These are phyloP conservation scores for Fraxinus sp. DNA, from an alignment of 305 asterid species.

Conservation along the genomic window DNA sequence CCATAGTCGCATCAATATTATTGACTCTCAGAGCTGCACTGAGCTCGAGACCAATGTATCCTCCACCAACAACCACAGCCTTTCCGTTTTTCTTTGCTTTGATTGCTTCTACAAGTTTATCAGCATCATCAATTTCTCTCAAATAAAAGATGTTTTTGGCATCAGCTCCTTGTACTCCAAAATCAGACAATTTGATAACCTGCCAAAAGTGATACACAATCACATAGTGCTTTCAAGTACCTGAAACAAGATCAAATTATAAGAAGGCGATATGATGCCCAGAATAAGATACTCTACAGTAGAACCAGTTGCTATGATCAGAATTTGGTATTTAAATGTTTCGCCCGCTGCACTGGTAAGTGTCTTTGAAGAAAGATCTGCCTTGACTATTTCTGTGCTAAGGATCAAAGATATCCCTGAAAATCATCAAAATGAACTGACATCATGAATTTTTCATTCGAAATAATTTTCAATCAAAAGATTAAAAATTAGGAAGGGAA, in stretches of 20 bases:
- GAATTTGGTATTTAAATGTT: constrained; percentile 55
- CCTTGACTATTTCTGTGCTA: constrained; percentile 81
- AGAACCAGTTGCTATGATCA: constrained; percentile 87
- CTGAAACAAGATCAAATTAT: constrained; percentile 6
- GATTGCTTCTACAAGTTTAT: constrained; percentile 84
- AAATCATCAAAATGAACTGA: constrained; percentile 32
- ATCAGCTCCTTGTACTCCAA: constrained; percentile 87
- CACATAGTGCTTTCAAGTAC: constrained; percentile 10
- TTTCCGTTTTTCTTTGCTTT: constrained; percentile 78
- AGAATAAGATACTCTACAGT: constrained; percentile 48
- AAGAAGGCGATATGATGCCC: background rate
- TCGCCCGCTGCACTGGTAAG: constrained; percentile 75
- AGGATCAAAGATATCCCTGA: constrained; percentile 86
- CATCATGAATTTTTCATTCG: background rate
- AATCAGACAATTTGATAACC: constrained; percentile 79
- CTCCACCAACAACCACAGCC: constrained; percentile 95
- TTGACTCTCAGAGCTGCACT: constrained; percentile 87
- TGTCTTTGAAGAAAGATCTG: constrained; percentile 83
- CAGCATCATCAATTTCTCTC: constrained; percentile 93
- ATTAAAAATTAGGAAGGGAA: background rate
- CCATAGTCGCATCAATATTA: constrained; percentile 82
- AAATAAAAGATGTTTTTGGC: constrained; percentile 87
- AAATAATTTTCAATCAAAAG: background rate
- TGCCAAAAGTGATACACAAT: constrained; percentile 30
- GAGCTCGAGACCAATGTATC: constrained; percentile 96